A percentile compares a stretch with the other conserved stretches of the same genome.
Evolutionary conservation across 2,329 filamentous ascomycete genomes (phyloP).

Genomic region (Bipolaris bicolor): DNA sequence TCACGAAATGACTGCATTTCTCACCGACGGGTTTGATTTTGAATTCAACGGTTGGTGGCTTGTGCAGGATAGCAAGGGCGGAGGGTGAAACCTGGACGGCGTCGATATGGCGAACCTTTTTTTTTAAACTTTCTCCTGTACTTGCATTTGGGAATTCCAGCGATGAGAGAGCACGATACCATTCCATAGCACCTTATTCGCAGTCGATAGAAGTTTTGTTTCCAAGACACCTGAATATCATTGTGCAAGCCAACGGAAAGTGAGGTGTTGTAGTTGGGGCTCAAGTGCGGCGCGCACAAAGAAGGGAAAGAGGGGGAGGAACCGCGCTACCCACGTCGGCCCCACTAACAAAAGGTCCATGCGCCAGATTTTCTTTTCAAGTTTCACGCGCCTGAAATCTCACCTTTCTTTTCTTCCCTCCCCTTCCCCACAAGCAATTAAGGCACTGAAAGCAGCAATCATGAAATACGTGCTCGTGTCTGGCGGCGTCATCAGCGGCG

Average conservation of each 20-base stretch:
- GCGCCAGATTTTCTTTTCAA: slow-evolving; percentile 39
- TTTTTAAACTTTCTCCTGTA: slow-evolving; percentile 16
- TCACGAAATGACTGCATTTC: slow-evolving; percentile 35
- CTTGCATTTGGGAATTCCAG: slow-evolving; percentile 36
- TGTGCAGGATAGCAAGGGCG: slow-evolving; percentile 6
- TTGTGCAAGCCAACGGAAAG: not conserved
- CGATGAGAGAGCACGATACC: slow-evolving; percentile 45
- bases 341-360: slow-evolving; percentile 15
- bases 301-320: not conserved
- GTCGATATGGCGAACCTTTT: slow-evolving; percentile 20
- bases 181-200: slow-evolving; percentile 41
- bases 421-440: slow-evolving; percentile 50
- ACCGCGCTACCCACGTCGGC: slow-evolving; percentile 7
- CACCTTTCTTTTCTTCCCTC: slow-evolving; percentile 47
- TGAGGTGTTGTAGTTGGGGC: slow-evolving; percentile 33
- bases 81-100: not conserved
- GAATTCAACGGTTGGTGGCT: slow-evolving; percentile 11
- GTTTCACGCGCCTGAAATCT: slow-evolving; percentile 27
- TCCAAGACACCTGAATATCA: not conserved
- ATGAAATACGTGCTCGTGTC: slow-evolving; percentile 86
- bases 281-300: not conserved
- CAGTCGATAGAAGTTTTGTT: slow-evolving; percentile 20
- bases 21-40: slow-evolving; percentile 15
- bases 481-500: slow-evolving; percentile 62
- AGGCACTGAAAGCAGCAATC: slow-evolving; percentile 52